phyloP scores from a whole-genome alignment of 257 asterid species.

The Oldenlandia corymbosa region DNA sequence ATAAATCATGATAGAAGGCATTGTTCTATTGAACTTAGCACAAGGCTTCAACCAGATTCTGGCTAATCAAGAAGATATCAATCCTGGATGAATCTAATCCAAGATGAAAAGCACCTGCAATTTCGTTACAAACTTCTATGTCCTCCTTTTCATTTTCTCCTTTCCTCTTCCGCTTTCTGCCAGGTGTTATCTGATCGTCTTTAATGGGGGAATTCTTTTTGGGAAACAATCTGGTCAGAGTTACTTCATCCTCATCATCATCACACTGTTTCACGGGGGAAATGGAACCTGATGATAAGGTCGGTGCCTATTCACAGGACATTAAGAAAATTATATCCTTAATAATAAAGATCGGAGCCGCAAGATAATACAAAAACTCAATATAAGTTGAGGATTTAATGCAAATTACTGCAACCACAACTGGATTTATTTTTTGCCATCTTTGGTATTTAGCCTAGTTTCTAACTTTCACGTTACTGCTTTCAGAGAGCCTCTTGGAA shows the following conservation, averaged over 20 bases:
- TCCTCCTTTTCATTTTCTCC: slow-evolving; percentile 33
- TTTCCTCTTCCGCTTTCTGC: slow-evolving; percentile 28
- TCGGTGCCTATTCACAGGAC: slow-evolving; percentile 35
- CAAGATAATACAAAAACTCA: too few species aligned
- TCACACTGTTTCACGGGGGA: slow-evolving; percentile 42
- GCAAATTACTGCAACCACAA: too few species aligned
- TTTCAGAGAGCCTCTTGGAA: too few species aligned
- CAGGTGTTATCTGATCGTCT: slow-evolving; percentile 28
- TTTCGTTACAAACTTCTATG: slow-evolving; percentile 30
- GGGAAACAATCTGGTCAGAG: slow-evolving; percentile 47
- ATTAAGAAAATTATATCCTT: slow-evolving; percentile 1
- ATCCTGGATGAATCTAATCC: not conserved
- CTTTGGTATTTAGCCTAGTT: too few species aligned
- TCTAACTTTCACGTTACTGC: too few species aligned
- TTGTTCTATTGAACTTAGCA: not conserved
- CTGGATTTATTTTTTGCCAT: too few species aligned
- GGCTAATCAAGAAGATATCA: not conserved
- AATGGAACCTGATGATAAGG: slow-evolving; percentile 51
- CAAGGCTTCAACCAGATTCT: not conserved
- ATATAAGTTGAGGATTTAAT: too few species aligned
- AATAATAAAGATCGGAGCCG: too few species aligned
- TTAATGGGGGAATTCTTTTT: slow-evolving; percentile 23
- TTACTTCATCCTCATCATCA: slow-evolving; percentile 54
- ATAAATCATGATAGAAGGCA: not conserved
- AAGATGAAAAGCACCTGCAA: slow-evolving; percentile 27